phyloP scores from a whole-genome alignment of 2,329 filamentous ascomycete genomes.

The Torrubiellomyces zombiae region DNA sequence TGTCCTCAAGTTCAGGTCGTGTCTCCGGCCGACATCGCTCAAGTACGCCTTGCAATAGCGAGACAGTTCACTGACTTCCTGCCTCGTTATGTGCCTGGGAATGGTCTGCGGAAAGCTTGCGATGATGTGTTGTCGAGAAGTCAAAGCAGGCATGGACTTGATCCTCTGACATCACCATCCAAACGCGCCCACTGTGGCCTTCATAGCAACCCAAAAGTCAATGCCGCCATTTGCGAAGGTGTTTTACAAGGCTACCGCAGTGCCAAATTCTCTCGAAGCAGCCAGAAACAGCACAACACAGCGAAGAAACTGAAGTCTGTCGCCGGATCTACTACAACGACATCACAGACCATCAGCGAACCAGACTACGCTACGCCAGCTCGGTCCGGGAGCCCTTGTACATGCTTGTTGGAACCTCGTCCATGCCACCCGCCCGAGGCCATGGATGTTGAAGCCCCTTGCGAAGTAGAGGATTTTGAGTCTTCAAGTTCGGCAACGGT shows the following conservation, averaged over 20 bases:
- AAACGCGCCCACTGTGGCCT: no score
- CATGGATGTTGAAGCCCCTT: neutral
- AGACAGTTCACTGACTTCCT: neutral
- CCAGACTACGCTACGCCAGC: neutral
- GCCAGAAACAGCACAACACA: no score
- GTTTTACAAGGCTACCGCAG: no score
- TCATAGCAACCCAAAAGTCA: no score
- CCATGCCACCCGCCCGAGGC: no score
- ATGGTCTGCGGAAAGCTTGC: neutral
- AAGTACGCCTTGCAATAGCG: neutral
- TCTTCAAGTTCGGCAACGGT: neutral
- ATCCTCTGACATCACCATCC: no score
- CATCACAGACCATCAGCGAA: neutral
- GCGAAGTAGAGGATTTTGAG: conserved; percentile 1
- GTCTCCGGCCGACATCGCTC: neutral
- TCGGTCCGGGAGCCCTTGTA: neutral
- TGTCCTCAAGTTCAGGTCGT: neutral
- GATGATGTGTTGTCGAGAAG: no score
- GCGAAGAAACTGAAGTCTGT: no score
- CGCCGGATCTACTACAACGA: neutral
- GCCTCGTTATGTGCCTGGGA: neutral
- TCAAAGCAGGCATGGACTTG: no score
- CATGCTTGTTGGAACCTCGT: no score
- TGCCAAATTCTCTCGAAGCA: no score
- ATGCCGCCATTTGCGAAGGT: no score